A percentile compares a stretch with the other conserved stretches of the same genome.
Conservation (phyloP, 176 grass and related monocot species). For the Triticum turgidum region DNA sequence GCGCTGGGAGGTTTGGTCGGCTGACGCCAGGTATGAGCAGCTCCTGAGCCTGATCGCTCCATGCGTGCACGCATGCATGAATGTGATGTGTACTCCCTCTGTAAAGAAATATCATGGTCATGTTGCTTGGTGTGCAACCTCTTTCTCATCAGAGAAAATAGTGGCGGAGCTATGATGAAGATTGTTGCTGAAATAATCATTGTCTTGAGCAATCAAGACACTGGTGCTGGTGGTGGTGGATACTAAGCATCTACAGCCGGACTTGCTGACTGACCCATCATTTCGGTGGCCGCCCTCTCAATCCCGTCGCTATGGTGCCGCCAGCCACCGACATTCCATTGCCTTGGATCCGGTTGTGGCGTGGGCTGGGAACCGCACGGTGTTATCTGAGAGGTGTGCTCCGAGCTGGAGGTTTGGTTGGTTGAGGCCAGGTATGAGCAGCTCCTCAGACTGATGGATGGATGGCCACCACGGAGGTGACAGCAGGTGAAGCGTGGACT, state of each 20-base stretch:
- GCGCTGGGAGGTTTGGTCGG: neutral
- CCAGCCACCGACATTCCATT: slow-evolving; percentile 6
- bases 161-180: slow-evolving; percentile 6
- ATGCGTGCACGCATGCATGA: neutral
- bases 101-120: neutral
- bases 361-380: slow-evolving; percentile 5
- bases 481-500: too few relatives aligned
- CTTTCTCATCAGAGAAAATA: too few relatives aligned
- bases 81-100: neutral
- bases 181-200: neutral
- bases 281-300: neutral
- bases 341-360: neutral
- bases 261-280: neutral
- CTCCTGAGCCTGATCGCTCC: neutral
- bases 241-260: neutral
- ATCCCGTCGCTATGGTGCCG: neutral
- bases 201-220: slow-evolving; percentile 14
- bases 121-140: neutral
- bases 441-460: neutral
- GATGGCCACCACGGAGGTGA: neutral
- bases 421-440: too few relatives aligned
- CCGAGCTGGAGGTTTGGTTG: too few relatives aligned
- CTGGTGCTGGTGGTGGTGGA: too few relatives aligned
- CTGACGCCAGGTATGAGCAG: neutral
- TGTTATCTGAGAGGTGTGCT: neutral